Conservation (phyloP, 176 grass and related monocot species). For the Rhynchospora tenuis region DNA sequence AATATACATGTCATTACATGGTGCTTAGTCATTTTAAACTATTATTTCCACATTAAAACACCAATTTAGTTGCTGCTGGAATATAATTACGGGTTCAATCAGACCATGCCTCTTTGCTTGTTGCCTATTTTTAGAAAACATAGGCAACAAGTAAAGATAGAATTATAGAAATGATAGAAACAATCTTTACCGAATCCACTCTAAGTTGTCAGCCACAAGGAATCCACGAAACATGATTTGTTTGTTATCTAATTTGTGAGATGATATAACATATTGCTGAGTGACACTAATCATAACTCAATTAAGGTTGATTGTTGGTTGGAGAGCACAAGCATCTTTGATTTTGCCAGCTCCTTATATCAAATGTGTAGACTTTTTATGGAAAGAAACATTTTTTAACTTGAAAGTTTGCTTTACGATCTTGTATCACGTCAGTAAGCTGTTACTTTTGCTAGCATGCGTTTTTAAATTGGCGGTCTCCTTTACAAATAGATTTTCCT, state of each 20-base stretch:
- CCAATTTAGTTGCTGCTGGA: too few relatives aligned
- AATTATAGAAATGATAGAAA: not conserved
- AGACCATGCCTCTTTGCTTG: too few relatives aligned
- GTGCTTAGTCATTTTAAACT: too few relatives aligned
- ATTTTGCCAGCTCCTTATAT: slow-evolving; percentile 1
- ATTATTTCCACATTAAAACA: too few relatives aligned
- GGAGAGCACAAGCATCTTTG: slow-evolving; percentile 4
- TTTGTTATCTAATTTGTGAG: not conserved
- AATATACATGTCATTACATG: too few relatives aligned
- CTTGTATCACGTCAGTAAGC: not conserved
- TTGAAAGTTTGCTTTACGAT: not conserved
- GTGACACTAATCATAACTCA: not conserved
- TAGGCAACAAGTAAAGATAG: not conserved
- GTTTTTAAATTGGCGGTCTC: not conserved
- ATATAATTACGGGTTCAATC: too few relatives aligned
- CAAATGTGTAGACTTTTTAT: not conserved
- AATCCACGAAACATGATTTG: not conserved
- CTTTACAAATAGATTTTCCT: not conserved
- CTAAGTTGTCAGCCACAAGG: not conserved
- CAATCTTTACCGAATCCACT: not conserved
- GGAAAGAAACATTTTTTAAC: not conserved
- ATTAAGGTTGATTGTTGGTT: not conserved
- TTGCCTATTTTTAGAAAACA: too few relatives aligned
- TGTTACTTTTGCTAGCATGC: not conserved
- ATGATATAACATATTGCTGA: slow-evolving; percentile 5